Evolutionary conservation across 352 stramenopile species (phyloP).

Genomic region (Peronospora belbahrii): DNA sequence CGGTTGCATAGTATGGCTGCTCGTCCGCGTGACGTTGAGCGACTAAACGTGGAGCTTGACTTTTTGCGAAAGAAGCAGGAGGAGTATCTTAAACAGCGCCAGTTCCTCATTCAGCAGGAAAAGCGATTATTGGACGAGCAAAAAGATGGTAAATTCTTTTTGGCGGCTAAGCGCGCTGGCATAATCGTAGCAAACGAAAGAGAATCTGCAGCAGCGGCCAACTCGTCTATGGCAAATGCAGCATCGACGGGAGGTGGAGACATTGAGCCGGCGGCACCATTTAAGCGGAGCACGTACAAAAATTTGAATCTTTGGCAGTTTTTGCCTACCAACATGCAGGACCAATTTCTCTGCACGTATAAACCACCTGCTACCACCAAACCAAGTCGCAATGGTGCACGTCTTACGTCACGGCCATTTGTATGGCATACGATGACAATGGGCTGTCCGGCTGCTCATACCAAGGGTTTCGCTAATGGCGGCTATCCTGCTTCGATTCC

Average conservation of each 20-base stretch:
- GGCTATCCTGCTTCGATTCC: slow-evolving; percentile 34
- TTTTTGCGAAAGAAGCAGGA: slow-evolving; percentile 63
- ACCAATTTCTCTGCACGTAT: slow-evolving; percentile 64
- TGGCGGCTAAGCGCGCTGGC: slow-evolving; percentile 18
- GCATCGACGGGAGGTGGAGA: slow-evolving; percentile 11
- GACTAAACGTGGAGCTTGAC: slow-evolving; percentile 43
- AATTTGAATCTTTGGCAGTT: slow-evolving; percentile 73
- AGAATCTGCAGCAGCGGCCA: slow-evolving; percentile 13
- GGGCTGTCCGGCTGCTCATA: slow-evolving; percentile 71
- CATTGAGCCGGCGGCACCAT: slow-evolving; percentile 42
- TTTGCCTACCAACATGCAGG: slow-evolving; percentile 80
- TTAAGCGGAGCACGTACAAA: slow-evolving; percentile 84
- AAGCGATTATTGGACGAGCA: slow-evolving; percentile 52
- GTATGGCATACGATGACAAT: slow-evolving; percentile 86
- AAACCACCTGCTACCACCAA: slow-evolving; percentile 25
- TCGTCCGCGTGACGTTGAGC: slow-evolving; percentile 18
- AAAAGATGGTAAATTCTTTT: slow-evolving; percentile 38
- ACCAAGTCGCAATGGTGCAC: slow-evolving; percentile 5
- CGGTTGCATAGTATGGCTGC: slow-evolving; percentile 18
- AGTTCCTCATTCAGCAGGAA: slow-evolving; percentile 73
- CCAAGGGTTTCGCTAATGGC: slow-evolving; percentile 69
- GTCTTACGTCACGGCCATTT: slow-evolving; percentile 30
- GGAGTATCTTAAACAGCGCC: slow-evolving; percentile 67
- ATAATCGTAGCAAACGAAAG: slow-evolving; percentile 16
- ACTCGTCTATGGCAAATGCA: slow-evolving; percentile 6